Base-by-base conservation (phyloP, 495 filamentous ascomycete species). In the Tuber umbilicatum region DNA sequence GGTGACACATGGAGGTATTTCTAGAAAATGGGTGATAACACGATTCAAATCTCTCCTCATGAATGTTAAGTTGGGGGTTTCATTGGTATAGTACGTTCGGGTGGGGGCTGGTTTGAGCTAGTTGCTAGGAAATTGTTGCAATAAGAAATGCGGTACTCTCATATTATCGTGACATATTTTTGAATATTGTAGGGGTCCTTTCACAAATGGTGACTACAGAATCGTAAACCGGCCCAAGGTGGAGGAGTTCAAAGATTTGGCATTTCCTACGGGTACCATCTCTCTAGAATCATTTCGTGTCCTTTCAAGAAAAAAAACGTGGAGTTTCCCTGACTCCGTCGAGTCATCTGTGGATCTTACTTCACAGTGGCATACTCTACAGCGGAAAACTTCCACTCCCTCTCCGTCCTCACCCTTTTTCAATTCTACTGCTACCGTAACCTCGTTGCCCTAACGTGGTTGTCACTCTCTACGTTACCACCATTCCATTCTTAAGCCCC, bases 1-100 rank as follows among this genome's bases (percentile, higher is more conserved):
- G 55, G 55, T 64, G 55, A 64, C 55, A 35, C n/a, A 64, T 27
- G 55, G 27, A 19, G 55, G 17, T 35, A 64, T 16, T 64, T 64
- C 55, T 64, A 64, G 55, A 64, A 64, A 64, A 64, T 64, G n/a
- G 50, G 55, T 35, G 55, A 35, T 64, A 64, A 64, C 55, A 64
- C 27, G 55, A 64, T 64, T 64, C 27, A 64, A 64, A 64, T 64
- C 55, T 64, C 55, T 35, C 55, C 55, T 64, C 55, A 64, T 64
- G 55, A 35, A 64, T 64, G 55, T 64, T 35, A 64, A 64, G 55
- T 64, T 27, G 12, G 27, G 0, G 55, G 31, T 35, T 35, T 64
- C 55, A 35, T 35, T 64, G 6, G 55, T 35, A 64, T 12, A 35
- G 55, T 17, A 64, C 55, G 55, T 64, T 60, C 27, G n/a, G 50